Conservation (phyloP, 768 basidiomycete species). For the Tricholoma matsutake region DNA sequence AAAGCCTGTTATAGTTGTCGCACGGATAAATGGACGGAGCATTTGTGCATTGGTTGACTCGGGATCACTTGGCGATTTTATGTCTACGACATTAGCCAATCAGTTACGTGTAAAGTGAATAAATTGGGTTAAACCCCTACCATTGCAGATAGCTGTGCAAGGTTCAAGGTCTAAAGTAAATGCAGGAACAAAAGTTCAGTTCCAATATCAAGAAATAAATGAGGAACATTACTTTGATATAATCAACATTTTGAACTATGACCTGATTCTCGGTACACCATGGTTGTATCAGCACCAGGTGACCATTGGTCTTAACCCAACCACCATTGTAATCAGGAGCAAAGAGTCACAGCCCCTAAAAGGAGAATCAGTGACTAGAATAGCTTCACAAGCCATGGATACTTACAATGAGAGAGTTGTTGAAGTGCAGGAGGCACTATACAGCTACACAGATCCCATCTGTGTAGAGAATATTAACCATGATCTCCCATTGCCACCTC, state of each 20-base stretch:
- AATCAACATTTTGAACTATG: slow-evolving; percentile 31
- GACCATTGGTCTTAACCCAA: too few relatives aligned
- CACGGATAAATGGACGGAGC: background rate
- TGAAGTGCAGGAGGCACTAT: too few relatives aligned
- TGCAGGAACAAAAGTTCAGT: slow-evolving; percentile 1
- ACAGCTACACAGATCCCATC: too few relatives aligned
- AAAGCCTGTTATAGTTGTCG: background rate
- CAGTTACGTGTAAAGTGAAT: background rate
- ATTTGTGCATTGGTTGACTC: background rate
- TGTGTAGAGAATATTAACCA: slow-evolving; percentile 17
- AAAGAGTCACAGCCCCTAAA: too few relatives aligned
- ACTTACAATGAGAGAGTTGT: too few relatives aligned
- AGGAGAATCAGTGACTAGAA: too few relatives aligned
- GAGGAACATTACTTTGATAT: slow-evolving; percentile 31
- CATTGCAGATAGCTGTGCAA: slow-evolving; percentile 6
- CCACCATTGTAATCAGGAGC: too few relatives aligned
- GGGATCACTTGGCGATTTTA: background rate
- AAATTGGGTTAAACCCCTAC: background rate
- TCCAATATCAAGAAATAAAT: background rate
- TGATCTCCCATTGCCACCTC: slow-evolving; percentile 33
- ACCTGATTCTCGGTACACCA: slow-evolving; percentile 14
- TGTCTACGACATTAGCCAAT: background rate
- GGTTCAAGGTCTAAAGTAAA: slow-evolving; percentile 6
- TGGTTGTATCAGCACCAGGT: too few relatives aligned
- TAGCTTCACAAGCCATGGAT: too few relatives aligned